Conservation (phyloP, 805 yeast genomes). For the Ogataea pignaliae region DNA sequence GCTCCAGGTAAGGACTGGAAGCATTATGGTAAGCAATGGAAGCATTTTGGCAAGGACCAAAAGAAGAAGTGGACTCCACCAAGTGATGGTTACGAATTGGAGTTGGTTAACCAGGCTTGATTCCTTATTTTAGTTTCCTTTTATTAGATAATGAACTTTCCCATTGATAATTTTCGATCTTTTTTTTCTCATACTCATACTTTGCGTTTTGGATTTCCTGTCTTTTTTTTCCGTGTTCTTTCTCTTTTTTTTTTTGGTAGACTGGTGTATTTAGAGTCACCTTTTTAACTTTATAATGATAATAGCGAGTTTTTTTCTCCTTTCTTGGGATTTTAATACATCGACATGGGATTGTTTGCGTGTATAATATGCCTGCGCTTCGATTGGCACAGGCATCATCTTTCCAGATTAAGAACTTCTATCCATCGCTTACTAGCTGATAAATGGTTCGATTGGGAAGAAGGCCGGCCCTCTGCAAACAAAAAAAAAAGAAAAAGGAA, state of each 20-base stretch:
- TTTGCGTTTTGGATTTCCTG: background rate
- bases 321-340: too few relatives aligned
- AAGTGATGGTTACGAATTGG: background rate
- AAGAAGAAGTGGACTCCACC: constrained; percentile 20
- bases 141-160: background rate
- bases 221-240: background rate
- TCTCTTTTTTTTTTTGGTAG: background rate
- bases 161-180: background rate
- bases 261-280: background rate
- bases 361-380: too few relatives aligned
- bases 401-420: too few relatives aligned
- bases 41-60: constrained; percentile 15
- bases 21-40: constrained; percentile 10
- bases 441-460: too few relatives aligned
- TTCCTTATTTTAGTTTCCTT: background rate
- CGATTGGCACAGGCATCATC: too few relatives aligned
- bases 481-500: too few relatives aligned
- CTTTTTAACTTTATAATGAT: too few relatives aligned
- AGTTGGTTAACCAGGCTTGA: constrained; percentile 1
- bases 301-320: too few relatives aligned
- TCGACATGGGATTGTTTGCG: too few relatives aligned
- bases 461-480: too few relatives aligned
- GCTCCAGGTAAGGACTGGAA: constrained; percentile 13
- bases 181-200: background rate
- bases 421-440: too few relatives aligned